These are phyloP conservation scores for Diplotaxis tenuifolia DNA, from an alignment of 345 rosid species.

Conservation along the genomic window DNA sequence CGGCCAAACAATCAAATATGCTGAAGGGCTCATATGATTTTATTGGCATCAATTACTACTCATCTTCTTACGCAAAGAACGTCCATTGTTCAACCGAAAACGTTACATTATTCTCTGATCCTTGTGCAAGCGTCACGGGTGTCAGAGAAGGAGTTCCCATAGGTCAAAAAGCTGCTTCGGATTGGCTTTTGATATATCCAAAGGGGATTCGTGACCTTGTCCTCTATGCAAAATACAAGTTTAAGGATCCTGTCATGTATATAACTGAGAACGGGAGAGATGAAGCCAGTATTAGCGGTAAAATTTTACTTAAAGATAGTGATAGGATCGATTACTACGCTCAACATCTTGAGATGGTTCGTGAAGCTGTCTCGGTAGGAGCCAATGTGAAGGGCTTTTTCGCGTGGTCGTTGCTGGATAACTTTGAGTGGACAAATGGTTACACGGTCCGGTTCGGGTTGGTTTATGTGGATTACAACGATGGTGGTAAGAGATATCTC, in stretches of 20 bases:
- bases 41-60: conserved; percentile 45
- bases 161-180: conserved; percentile 35
- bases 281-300: conserved; percentile 10
- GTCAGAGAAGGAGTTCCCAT: conserved; percentile 40
- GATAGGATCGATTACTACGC: conserved; percentile 31
- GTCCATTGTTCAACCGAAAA: conserved; percentile 3
- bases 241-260: conserved; percentile 31
- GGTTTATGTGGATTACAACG: conserved; percentile 19
- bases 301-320: conserved; percentile 26
- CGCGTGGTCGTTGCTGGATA: conserved; percentile 36
- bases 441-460: conserved; percentile 29
- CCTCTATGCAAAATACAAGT: conserved; percentile 35
- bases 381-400: conserved; percentile 33
- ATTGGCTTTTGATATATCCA: conserved; percentile 41
- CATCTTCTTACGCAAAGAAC: conserved; percentile 30
- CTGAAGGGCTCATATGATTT: conserved; percentile 43
- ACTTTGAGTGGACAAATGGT: conserved; percentile 34
- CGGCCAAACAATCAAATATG: conserved; percentile 17
- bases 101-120: conserved; percentile 36
- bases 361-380: conserved; percentile 29
- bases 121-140: conserved; percentile 26
- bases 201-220: conserved; percentile 37
- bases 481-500: conserved; percentile 14
- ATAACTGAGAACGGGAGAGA: conserved; percentile 44
- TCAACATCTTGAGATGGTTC: conserved; percentile 32